Percentiles rank a stretch among this genome's conserved stretches.
phyloP scores from a whole-genome alignment of 768 basidiomycete species.

The Pulveroboletus sp. region DNA sequence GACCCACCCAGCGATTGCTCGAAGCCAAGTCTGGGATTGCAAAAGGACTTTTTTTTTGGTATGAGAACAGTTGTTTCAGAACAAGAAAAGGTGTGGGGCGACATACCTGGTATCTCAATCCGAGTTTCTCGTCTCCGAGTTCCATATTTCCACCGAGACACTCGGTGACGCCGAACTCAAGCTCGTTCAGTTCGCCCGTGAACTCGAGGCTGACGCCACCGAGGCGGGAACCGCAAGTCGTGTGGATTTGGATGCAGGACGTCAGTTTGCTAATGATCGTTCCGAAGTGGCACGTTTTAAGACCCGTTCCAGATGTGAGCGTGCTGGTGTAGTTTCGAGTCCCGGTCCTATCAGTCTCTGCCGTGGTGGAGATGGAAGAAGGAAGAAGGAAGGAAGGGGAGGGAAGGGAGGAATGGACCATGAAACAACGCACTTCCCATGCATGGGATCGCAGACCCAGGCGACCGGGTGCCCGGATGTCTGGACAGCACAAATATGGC shows the following conservation, averaged over 20 bases:
- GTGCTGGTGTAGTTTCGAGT: slow-evolving; percentile 47
- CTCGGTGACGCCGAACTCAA: slow-evolving; percentile 94
- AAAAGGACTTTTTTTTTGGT: slow-evolving; percentile 59
- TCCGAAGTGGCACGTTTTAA: slow-evolving; percentile 89
- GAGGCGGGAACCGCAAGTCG: slow-evolving; percentile 63
- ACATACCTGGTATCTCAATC: slow-evolving; percentile 80
- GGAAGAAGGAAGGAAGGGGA: background rate
- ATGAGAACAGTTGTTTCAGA: background rate
- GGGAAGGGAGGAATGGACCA: background rate
- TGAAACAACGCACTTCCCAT: slow-evolving; percentile 75
- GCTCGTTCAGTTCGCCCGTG: slow-evolving; percentile 85
- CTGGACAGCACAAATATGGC: slow-evolving; percentile 80
- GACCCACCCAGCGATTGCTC: slow-evolving; percentile 89
- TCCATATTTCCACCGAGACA: slow-evolving; percentile 97
- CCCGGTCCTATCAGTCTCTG: background rate
- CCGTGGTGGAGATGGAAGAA: background rate
- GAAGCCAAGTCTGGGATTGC: slow-evolving; percentile 91
- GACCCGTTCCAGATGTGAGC: slow-evolving; percentile 67
- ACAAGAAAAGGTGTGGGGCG: background rate
- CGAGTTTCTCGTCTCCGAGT: slow-evolving; percentile 81
- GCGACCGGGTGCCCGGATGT: slow-evolving; percentile 78
- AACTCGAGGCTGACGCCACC: slow-evolving; percentile 87
- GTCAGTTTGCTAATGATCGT: slow-evolving; percentile 87
- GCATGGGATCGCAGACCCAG: slow-evolving; percentile 98
- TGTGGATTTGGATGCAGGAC: slow-evolving; percentile 76